Conservation (phyloP, 495 filamentous ascomycete genomes). For the Daldinia loculata region DNA sequence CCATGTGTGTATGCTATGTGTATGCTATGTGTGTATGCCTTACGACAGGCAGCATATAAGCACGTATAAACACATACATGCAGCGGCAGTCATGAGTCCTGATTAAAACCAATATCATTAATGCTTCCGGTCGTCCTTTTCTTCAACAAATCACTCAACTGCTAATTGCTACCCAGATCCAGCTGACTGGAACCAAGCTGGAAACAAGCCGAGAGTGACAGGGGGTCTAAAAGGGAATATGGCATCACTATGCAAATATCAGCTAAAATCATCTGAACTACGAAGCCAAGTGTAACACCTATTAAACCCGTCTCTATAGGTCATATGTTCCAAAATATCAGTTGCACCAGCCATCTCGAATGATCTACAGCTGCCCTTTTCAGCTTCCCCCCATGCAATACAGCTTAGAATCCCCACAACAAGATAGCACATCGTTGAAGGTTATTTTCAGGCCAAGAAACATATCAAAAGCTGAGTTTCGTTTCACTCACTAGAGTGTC, state of each 20-base stretch:
- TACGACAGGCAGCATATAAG: conserved; percentile 14
- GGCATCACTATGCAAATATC: conserved; percentile 7
- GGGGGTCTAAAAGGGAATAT: background rate
- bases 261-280: conserved; percentile 28
- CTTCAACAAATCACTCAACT: conserved; percentile 15
- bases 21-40: conserved; percentile 18
- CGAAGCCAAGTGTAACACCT: conserved; percentile 21
- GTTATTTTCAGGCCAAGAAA: background rate
- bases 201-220: conserved; percentile 14
- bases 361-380: conserved; percentile 30
- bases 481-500: background rate
- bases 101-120: conserved; percentile 10
- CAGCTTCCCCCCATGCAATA: conserved; percentile 24
- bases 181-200: conserved; percentile 34
- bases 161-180: conserved; percentile 29
- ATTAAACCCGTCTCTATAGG: conserved; percentile 21
- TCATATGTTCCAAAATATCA: conserved; percentile 31
- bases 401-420: conserved; percentile 1
- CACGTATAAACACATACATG: conserved; percentile 17
- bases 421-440: background rate
- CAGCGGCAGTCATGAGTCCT: conserved; percentile 24
- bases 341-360: conserved; percentile 20
- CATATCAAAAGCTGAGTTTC: conserved; percentile 1
- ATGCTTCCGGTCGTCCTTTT: conserved; percentile 17
- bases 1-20: conserved; percentile 7